phyloP scores from a whole-genome alignment of 108 stramenopile species.

The Discostella stelligeroides region DNA sequence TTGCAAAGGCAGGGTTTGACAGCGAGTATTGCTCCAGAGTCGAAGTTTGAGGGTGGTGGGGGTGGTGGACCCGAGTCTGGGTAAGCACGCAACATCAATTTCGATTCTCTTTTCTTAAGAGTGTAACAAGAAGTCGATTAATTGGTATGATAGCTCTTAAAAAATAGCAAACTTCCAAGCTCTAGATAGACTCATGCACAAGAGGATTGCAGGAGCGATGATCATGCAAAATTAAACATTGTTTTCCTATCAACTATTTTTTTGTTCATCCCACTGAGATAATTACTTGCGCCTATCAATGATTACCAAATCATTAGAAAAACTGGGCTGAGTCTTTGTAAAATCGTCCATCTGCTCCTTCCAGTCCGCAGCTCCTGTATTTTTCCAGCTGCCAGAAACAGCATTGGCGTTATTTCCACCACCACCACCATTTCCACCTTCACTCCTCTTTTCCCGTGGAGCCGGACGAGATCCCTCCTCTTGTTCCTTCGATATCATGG shows the following conservation, averaged over 20 bases:
- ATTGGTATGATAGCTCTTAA: too few relatives aligned
- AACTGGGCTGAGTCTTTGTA: conserved; percentile 54
- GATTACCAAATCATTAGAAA: conserved; percentile 72
- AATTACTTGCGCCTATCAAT: conserved; percentile 56
- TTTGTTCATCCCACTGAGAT: not conserved
- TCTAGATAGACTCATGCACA: conserved; percentile 7
- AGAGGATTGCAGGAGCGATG: too few relatives aligned
- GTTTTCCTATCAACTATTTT: conserved; percentile 15
- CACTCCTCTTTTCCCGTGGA: conserved; percentile 21
- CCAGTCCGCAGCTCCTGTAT: conserved; percentile 81
- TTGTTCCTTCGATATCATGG: conserved; percentile 84
- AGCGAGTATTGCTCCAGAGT: conserved; percentile 91
- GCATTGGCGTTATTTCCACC: conserved; percentile 17
- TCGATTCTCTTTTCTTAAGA: too few relatives aligned
- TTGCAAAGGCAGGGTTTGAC: conserved; percentile 91
- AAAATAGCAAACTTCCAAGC: too few relatives aligned
- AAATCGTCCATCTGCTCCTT: conserved; percentile 67
- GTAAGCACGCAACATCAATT: not conserved
- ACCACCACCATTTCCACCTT: conserved; percentile 36
- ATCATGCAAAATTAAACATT: conserved; percentile 17
- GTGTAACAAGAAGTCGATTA: too few relatives aligned
- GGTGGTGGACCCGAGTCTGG: conserved; percentile 20
- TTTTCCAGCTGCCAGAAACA: conserved; percentile 36
- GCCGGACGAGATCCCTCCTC: conserved; percentile 59
- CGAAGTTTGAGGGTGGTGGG: conserved; percentile 81